Percentiles rank a stretch among this genome's conserved stretches.
phyloP scores from a whole-genome alignment of 352 stramenopile genomes.

The Pythium sp. region DNA sequence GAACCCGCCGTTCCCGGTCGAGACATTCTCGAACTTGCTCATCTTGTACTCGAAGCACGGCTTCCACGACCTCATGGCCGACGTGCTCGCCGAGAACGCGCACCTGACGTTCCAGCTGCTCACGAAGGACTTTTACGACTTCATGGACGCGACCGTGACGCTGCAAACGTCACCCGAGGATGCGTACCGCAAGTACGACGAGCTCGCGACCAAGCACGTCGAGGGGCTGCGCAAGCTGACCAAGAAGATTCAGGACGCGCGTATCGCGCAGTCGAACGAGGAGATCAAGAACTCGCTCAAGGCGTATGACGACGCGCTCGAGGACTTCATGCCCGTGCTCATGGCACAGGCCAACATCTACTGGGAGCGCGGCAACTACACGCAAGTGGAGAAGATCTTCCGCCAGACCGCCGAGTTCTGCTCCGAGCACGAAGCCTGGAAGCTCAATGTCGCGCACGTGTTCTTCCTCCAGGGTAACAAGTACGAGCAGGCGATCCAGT shows the following conservation, averaged over 20 bases:
- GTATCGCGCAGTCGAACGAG: constrained; percentile 89
- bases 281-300: constrained; percentile 91
- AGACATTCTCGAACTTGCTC: constrained; percentile 95
- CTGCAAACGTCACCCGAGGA: constrained; percentile 93
- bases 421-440: constrained; percentile 93
- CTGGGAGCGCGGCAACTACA: constrained; percentile 96
- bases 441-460: constrained; percentile 95
- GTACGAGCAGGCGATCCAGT: constrained; percentile 87
- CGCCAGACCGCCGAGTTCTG: constrained; percentile 94
- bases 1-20: constrained; percentile 92
- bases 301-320: constrained; percentile 93
- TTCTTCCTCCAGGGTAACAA: constrained; percentile 95
- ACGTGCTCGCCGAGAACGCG: constrained; percentile 94
- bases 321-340: constrained; percentile 95
- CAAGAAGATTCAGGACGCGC: constrained; percentile 93
- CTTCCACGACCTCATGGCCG: constrained; percentile 94
- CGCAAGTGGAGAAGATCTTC: constrained; percentile 96
- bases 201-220: constrained; percentile 92
- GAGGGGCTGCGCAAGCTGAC: constrained; percentile 92
- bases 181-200: constrained; percentile 92
- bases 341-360: constrained; percentile 96
- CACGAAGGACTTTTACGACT: constrained; percentile 93
- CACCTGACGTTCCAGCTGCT: constrained; percentile 94
- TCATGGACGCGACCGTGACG: constrained; percentile 94
- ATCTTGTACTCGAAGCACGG: constrained; percentile 94